Percentiles rank a stretch among this genome's conserved stretches.
Conservation (phyloP, 1,139 yeast species). For the Protomyces macrosporus region DNA sequence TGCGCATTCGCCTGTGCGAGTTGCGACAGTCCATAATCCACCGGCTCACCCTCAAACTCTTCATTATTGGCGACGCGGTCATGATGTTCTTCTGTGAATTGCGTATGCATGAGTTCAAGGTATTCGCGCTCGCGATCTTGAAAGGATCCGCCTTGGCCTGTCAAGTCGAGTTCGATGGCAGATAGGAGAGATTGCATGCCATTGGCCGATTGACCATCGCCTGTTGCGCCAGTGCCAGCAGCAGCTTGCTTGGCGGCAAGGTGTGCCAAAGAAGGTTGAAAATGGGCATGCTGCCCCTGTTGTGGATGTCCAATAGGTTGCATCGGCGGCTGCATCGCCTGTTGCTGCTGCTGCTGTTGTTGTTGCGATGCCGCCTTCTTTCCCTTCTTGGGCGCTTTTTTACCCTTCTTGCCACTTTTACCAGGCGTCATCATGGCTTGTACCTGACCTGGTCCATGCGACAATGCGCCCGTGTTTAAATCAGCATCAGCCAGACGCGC, state of each 20-base stretch:
- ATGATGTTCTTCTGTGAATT: neutral
- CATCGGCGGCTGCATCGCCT: neutral
- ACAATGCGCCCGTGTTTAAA: no score
- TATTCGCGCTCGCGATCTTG: neutral
- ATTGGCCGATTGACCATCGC: neutral
- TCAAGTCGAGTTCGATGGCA: constrained; percentile 17
- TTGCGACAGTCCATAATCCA: neutral
- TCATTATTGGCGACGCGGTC: neutral
- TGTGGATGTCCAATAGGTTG: no score
- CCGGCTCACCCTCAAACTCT: neutral
- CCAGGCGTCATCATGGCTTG: neutral
- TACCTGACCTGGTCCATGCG: no score
- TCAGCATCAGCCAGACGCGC: neutral
- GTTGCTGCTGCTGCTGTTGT: neutral
- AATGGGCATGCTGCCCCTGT: neutral
- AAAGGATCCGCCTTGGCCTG: neutral
- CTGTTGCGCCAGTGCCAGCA: neutral
- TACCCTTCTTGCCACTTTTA: neutral
- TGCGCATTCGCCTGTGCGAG: neutral
- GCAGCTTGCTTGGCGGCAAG: neutral
- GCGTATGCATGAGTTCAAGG: neutral
- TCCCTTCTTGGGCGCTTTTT: neutral
- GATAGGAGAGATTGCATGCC: constrained; percentile 20
- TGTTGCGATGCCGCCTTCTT: neutral
- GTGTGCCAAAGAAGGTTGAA: neutral